Evolutionary conservation across 352 stramenopile species (phyloP).

Genomic region (Phytophthora boehmeriae): DNA sequence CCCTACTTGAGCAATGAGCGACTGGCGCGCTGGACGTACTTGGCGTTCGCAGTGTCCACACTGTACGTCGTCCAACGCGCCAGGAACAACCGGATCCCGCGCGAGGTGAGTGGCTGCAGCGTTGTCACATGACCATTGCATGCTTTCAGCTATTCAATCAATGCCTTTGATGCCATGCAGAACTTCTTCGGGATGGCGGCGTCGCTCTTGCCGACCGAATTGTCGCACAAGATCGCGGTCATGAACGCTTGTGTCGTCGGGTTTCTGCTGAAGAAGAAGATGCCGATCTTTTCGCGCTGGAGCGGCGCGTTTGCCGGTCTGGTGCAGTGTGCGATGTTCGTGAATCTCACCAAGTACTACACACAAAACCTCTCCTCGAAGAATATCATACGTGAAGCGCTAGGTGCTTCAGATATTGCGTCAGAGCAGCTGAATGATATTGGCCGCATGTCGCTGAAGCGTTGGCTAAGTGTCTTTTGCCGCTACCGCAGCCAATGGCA

Average conservation of each 20-base stretch:
- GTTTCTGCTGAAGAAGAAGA: conserved; percentile 46
- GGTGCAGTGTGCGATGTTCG: conserved; percentile 50
- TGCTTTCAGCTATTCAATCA: conserved; percentile 12
- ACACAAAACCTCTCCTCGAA: conserved; percentile 50
- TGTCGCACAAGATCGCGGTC: conserved; percentile 54
- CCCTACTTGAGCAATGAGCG: conserved; percentile 35
- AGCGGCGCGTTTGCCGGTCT: conserved; percentile 49
- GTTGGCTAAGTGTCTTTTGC: conserved; percentile 63
- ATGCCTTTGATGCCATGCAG: conserved; percentile 21
- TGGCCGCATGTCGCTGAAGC: conserved; percentile 44
- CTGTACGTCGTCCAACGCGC: conserved; percentile 46
- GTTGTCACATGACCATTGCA: neutral
- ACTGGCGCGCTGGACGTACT: conserved; percentile 46
- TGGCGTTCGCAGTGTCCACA: conserved; percentile 44
- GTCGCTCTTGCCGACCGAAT: conserved; percentile 53
- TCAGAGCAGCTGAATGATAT: conserved; percentile 38
- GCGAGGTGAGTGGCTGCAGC: conserved; percentile 29
- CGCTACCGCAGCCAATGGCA: conserved; percentile 55
- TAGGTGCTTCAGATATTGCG: conserved; percentile 40
- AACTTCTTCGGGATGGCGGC: conserved; percentile 50
- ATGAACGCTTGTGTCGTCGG: conserved; percentile 44
- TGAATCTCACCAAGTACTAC: conserved; percentile 49
- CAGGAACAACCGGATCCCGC: conserved; percentile 48
- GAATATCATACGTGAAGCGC: conserved; percentile 41
- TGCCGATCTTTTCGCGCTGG: conserved; percentile 58